A percentile compares a stretch with the other conserved stretches of the same genome.
These are phyloP conservation scores for Penstemon davidsonii DNA, from an alignment of 257 asterid genomes.

Conservation along the genomic window DNA sequence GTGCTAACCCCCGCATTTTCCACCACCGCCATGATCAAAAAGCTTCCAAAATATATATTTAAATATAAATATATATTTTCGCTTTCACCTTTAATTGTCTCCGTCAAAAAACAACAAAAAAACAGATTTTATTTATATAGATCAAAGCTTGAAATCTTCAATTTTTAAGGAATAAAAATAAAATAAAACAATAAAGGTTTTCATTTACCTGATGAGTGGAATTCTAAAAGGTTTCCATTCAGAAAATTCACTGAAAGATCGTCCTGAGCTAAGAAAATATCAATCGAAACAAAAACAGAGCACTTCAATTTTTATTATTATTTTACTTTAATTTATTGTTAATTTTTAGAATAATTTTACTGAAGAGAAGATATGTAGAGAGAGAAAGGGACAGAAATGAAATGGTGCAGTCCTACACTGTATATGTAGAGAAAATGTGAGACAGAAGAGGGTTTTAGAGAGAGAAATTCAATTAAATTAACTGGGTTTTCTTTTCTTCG, in stretches of 20 bases:
- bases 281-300: conserved; percentile 36
- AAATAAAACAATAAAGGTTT: no score
- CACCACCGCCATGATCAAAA: conserved; percentile 82
- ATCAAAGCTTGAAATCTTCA: conserved; percentile 29
- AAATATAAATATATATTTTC: neutral
- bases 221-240: conserved; percentile 52
- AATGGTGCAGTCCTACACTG: no score
- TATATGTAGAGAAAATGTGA: no score
- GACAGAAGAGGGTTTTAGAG: no score
- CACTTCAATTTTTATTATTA: conserved; percentile 37
- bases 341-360: conserved; percentile 22
- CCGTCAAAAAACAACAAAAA: conserved; percentile 3
- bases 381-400: conserved; percentile 13
- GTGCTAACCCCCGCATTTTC: conserved; percentile 61
- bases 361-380: conserved; percentile 30
- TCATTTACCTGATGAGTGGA: conserved; percentile 42
- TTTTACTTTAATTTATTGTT: conserved; percentile 12
- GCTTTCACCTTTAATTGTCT: neutral
- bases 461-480: neutral
- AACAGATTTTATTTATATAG: conserved; percentile 28
- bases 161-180: neutral
- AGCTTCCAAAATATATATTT: conserved; percentile 17
- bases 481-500: neutral
- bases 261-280: conserved; percentile 39
- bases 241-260: conserved; percentile 32